These are phyloP conservation scores for Syncephalastrum monosporum DNA, from an alignment of 371 early-diverging fungal genomes.

Conservation along the genomic window DNA sequence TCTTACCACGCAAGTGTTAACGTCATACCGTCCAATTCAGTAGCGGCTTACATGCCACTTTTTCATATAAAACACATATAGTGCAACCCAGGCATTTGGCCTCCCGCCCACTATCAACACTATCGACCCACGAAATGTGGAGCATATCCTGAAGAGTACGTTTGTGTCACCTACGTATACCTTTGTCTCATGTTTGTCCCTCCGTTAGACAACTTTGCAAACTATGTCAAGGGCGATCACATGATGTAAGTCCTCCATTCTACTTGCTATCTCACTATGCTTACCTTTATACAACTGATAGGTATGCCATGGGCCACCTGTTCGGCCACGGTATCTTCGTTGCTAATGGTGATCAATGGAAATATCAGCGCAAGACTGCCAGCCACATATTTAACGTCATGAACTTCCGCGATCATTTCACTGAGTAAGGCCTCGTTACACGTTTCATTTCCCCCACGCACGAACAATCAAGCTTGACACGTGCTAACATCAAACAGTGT, in stretches of 20 bases:
- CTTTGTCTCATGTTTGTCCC: background rate
- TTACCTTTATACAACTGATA: constrained; percentile 10
- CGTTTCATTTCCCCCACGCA: no score
- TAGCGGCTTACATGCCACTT: no score
- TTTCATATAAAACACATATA: background rate
- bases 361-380: constrained; percentile 30
- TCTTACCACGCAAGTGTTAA: constrained; percentile 17
- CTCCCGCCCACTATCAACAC: constrained; percentile 18
- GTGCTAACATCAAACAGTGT: constrained; percentile 27
- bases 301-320: constrained; percentile 16
- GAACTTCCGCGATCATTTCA: constrained; percentile 44
- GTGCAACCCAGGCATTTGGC: constrained; percentile 14
- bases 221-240: constrained; percentile 43
- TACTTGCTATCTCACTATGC: background rate
- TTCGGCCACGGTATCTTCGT: constrained; percentile 44
- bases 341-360: constrained; percentile 38
- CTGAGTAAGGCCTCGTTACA: constrained; percentile 17
- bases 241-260: constrained; percentile 18
- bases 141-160: constrained; percentile 17
- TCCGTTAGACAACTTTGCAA: constrained; percentile 37
- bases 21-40: no score
- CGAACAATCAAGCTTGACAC: background rate
- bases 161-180: background rate
- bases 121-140: constrained; percentile 19
- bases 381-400: constrained; percentile 44